These are phyloP conservation scores for Odontarrhena argentea DNA, from an alignment of 345 rosid genomes.

Conservation along the genomic window DNA sequence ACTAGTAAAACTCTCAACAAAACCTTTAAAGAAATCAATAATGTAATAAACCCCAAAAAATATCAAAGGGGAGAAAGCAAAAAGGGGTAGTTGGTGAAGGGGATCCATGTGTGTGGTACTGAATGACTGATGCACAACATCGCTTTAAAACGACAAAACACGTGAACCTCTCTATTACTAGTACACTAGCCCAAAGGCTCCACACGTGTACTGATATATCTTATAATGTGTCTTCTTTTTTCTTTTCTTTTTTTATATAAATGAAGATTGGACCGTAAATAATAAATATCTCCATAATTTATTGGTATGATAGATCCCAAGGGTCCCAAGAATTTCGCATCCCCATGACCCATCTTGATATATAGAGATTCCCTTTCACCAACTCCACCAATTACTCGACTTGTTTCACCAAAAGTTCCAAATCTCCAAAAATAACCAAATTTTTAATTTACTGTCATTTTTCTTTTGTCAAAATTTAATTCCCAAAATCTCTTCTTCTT, in stretches of 20 bases:
- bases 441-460: no score
- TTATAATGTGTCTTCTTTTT: not conserved
- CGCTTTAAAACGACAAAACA: slow-evolving; percentile 22
- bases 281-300: not conserved
- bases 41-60: no score
- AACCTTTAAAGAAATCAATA: no score
- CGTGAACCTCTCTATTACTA: slow-evolving; percentile 23
- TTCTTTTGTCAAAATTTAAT: no score
- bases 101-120: not conserved
- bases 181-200: no score
- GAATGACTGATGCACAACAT: slow-evolving; percentile 26
- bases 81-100: slow-evolving; percentile 26
- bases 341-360: slow-evolving; percentile 34
- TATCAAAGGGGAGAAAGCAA: not conserved
- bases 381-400: slow-evolving; percentile 3
- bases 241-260: not conserved
- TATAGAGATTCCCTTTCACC: slow-evolving; percentile 38
- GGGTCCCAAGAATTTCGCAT: slow-evolving; percentile 16
- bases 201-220: no score
- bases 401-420: not conserved
- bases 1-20: no score
- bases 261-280: slow-evolving; percentile 19
- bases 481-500: no score
- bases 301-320: slow-evolving; percentile 31
- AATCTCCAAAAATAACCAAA: no score